Percentiles rank a stretch among this genome's conserved stretches.
Evolutionary conservation across 78 protist genomes (phyloP).

Genomic region (Diacronema lutheri): DNA sequence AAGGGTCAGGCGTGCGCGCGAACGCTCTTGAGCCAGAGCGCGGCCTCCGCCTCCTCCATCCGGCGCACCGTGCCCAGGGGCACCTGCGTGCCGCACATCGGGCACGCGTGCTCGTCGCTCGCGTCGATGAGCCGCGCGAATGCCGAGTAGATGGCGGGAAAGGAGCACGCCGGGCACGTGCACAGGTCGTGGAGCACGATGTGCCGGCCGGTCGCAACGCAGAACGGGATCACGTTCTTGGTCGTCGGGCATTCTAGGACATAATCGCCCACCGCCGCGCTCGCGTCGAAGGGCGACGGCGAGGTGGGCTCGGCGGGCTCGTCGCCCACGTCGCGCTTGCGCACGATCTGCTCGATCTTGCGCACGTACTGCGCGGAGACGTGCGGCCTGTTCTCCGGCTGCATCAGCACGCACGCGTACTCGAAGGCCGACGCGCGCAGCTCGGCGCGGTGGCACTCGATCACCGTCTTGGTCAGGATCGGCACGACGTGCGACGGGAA

Average conservation of each 20-base stretch:
- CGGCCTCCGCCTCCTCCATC: neutral
- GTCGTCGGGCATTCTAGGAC: constrained; percentile 67
- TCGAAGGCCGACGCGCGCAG: constrained; percentile 53
- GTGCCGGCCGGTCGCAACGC: constrained; percentile 61
- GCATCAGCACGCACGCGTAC: constrained; percentile 68
- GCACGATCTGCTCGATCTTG: constrained; percentile 69
- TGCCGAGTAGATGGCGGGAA: constrained; percentile 44
- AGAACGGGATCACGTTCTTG: constrained; percentile 58
- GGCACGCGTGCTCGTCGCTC: constrained; percentile 8
- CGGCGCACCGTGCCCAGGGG: neutral
- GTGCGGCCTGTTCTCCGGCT: constrained; percentile 53
- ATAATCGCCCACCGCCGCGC: neutral
- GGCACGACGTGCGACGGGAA: constrained; percentile 71
- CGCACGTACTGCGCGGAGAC: constrained; percentile 45
- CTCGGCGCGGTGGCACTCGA: constrained; percentile 63
- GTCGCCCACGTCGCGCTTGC: constrained; percentile 45
- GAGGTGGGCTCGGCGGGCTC: constrained; percentile 14
- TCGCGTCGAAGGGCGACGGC: constrained; percentile 6
- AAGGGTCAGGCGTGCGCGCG: neutral
- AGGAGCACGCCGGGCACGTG: constrained; percentile 62
- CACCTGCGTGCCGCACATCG: constrained; percentile 4
- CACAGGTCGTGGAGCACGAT: constrained; percentile 45
- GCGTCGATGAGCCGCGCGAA: neutral
- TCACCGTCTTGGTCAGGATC: constrained; percentile 72
- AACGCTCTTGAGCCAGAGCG: neutral